Conservation (phyloP, 331 rosid species). For the Malus hybrid region DNA sequence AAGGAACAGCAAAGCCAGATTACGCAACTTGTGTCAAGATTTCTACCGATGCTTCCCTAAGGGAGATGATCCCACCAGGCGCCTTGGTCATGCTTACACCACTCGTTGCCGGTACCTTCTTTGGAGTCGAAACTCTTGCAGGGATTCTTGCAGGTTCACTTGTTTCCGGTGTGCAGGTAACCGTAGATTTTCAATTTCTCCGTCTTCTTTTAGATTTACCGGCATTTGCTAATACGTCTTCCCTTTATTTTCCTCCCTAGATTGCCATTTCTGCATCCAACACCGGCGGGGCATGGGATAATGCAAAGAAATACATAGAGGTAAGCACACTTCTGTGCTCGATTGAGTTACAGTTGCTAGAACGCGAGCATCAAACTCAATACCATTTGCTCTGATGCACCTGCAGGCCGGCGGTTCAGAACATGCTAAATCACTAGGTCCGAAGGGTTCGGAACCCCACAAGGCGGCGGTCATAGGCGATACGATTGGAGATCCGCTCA, state of each 20-base stretch:
- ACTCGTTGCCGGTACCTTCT: slow-evolving; percentile 59
- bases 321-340: slow-evolving; percentile 5
- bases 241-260: slow-evolving; percentile 12
- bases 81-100: slow-evolving; percentile 63
- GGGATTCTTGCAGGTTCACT: slow-evolving; percentile 72
- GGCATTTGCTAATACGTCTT: not conserved
- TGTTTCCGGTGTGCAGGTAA: slow-evolving; percentile 74
- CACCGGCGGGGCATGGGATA: slow-evolving; percentile 32
- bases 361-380: not conserved
- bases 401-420: slow-evolving; percentile 47
- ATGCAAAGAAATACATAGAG: slow-evolving; percentile 68
- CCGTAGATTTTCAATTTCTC: not conserved
- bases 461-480: slow-evolving; percentile 69
- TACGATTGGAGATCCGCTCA: slow-evolving; percentile 64
- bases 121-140: slow-evolving; percentile 67
- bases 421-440: slow-evolving; percentile 61
- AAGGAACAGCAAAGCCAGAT: slow-evolving; percentile 60
- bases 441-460: slow-evolving; percentile 61
- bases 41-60: slow-evolving; percentile 62
- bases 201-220: not conserved
- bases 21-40: slow-evolving; percentile 64
- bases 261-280: slow-evolving; percentile 59
- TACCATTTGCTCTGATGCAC: not conserved
- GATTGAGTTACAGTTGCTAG: not conserved
- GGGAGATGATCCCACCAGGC: slow-evolving; percentile 72